A percentile compares a stretch with the other conserved stretches of the same genome.
phyloP scores from a whole-genome alignment of 2,329 filamentous ascomycete genomes.

The Colletotrichum sojae region DNA sequence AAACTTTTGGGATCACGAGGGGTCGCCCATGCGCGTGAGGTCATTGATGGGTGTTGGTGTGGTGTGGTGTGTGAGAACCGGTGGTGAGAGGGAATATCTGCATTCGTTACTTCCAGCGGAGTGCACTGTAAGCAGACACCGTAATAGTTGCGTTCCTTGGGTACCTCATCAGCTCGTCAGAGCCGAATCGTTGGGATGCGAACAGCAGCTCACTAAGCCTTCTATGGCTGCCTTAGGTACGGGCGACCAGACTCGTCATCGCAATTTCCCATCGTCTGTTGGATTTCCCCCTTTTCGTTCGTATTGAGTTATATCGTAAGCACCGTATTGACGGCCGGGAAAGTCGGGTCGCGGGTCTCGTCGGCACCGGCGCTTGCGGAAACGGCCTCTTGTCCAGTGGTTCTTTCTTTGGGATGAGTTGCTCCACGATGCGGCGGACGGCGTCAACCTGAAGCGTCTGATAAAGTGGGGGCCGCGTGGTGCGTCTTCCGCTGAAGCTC shows the following conservation, averaged over 20 bases:
- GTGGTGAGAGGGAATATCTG: too few relatives aligned
- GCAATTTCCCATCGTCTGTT: conserved; percentile 8
- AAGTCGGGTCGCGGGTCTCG: not conserved
- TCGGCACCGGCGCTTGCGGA: too few relatives aligned
- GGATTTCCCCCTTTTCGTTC: not conserved
- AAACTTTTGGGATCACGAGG: conserved; percentile 19
- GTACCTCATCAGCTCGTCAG: too few relatives aligned
- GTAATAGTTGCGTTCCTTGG: too few relatives aligned
- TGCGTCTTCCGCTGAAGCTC: not conserved
- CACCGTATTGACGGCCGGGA: too few relatives aligned
- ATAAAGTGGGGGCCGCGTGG: not conserved
- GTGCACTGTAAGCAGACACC: too few relatives aligned
- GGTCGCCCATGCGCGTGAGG: conserved; percentile 27
- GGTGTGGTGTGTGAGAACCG: not conserved
- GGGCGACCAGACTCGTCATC: conserved; percentile 1
- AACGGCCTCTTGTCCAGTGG: too few relatives aligned
- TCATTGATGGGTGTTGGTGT: conserved; percentile 17
- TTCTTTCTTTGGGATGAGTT: too few relatives aligned
- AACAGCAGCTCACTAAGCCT: not conserved
- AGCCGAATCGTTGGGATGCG: not conserved
- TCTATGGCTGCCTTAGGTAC: conserved; percentile 12
- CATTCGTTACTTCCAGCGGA: too few relatives aligned
- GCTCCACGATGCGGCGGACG: too few relatives aligned
- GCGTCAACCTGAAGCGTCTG: not conserved
- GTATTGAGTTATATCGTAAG: conserved; percentile 2